Percentiles rank a stretch among this genome's conserved stretches.
These are phyloP conservation scores for Aspergillus tanneri DNA, from an alignment of 2,329 filamentous ascomycete genomes.

Conservation along the genomic window DNA sequence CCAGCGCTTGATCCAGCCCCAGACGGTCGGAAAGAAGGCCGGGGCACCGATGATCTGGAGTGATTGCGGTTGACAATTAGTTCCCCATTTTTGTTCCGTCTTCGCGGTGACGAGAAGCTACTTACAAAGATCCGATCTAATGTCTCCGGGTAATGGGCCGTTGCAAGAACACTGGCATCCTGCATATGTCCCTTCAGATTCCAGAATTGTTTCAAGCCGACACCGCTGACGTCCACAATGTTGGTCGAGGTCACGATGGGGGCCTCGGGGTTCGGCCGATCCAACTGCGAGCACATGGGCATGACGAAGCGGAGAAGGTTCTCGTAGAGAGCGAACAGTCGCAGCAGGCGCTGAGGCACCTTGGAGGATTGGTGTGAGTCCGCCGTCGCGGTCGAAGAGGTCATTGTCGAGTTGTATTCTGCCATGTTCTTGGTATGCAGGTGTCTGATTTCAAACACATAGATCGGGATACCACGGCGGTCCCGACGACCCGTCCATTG, in stretches of 20 bases:
- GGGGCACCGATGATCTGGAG: conserved; percentile 79
- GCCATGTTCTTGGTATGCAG: conserved; percentile 79
- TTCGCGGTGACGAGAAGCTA: conserved; percentile 25
- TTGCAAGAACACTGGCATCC: conserved; percentile 81
- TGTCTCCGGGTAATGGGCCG: conserved; percentile 92
- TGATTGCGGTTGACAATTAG: too few relatives aligned
- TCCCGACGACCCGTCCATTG: conserved; percentile 94
- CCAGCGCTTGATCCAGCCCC: conserved; percentile 95
- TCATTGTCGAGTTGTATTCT: conserved; percentile 63
- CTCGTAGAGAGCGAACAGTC: conserved; percentile 90
- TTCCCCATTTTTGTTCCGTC: too few relatives aligned
- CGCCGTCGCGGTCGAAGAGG: conserved; percentile 49
- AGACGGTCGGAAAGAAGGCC: conserved; percentile 81
- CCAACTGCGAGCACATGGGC: conserved; percentile 77
- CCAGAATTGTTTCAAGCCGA: conserved; percentile 93
- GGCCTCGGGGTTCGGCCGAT: conserved; percentile 71
- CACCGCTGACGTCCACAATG: conserved; percentile 87
- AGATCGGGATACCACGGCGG: conserved; percentile 85
- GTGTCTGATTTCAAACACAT: conserved; percentile 81
- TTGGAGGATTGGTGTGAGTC: conserved; percentile 58
- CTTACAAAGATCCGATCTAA: conserved; percentile 72
- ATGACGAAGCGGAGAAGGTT: conserved; percentile 84
- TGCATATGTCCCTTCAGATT: conserved; percentile 93
- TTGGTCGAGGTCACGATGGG: conserved; percentile 91
- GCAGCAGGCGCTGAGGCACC: conserved; percentile 70